A percentile compares a stretch with the other conserved stretches of the same genome.
Evolutionary conservation across 257 asterid genomes (phyloP).

Genomic region (Asclepias syriaca): DNA sequence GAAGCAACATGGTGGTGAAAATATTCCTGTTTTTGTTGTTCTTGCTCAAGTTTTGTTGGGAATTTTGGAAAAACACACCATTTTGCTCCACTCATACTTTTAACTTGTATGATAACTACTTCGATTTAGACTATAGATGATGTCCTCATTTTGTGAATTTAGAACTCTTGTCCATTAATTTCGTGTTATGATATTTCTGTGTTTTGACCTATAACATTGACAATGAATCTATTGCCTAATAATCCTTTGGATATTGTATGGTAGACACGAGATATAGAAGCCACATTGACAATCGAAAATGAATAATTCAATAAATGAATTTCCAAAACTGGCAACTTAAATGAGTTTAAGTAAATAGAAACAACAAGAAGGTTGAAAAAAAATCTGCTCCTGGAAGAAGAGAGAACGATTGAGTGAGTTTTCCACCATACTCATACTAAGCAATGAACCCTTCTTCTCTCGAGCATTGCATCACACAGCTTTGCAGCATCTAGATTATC

Average conservation of each 20-base stretch:
- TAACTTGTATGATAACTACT: background rate
- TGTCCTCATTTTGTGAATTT: background rate
- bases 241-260: no score
- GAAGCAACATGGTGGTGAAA: background rate
- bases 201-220: background rate
- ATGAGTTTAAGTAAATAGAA: no score
- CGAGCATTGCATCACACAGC: conserved; percentile 77
- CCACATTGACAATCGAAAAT: background rate
- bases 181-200: background rate
- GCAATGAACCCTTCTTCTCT: conserved; percentile 26
- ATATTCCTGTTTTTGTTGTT: background rate
- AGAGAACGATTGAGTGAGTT: background rate
- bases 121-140: background rate
- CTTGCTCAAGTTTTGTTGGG: background rate
- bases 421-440: background rate
- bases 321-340: no score
- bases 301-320: background rate
- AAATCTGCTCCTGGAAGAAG: background rate
- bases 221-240: background rate
- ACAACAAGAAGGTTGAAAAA: no score
- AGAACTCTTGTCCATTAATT: background rate
- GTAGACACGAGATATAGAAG: no score
- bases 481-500: conserved; percentile 66
- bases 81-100: background rate
- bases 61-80: background rate